Conservation (phyloP, 108 stramenopile genomes). For the Skeletonema menzelii region DNA sequence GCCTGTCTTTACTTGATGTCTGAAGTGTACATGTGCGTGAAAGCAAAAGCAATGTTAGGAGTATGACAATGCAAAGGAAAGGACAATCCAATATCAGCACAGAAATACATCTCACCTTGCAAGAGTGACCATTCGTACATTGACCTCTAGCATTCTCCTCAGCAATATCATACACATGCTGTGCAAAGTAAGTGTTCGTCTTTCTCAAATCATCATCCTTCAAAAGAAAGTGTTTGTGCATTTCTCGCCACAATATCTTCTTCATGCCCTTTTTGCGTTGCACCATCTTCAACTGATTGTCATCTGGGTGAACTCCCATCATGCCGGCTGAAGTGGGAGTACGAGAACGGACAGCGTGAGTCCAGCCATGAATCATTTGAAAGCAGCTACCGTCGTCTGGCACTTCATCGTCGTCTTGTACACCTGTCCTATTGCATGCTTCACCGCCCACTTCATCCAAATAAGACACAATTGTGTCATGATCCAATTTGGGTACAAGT, state of each 20-base stretch:
- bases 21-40: background rate
- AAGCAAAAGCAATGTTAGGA: background rate
- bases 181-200: slow-evolving; percentile 39
- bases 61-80: background rate
- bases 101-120: slow-evolving; percentile 39
- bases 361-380: slow-evolving; percentile 33
- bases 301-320: slow-evolving; percentile 51
- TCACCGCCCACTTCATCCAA: slow-evolving; percentile 8
- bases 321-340: slow-evolving; percentile 84
- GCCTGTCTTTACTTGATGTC: slow-evolving; percentile 44
- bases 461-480: slow-evolving; percentile 31
- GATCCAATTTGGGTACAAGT: slow-evolving; percentile 32
- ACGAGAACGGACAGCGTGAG: slow-evolving; percentile 66
- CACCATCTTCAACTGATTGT: slow-evolving; percentile 17
- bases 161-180: slow-evolving; percentile 56
- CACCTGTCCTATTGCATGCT: slow-evolving; percentile 20
- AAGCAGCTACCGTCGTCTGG: slow-evolving; percentile 38
- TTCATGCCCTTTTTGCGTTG: slow-evolving; percentile 26
- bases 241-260: slow-evolving; percentile 40
- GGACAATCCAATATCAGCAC: background rate
- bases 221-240: slow-evolving; percentile 44
- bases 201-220: slow-evolving; percentile 11
- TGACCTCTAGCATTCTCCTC: slow-evolving; percentile 62
- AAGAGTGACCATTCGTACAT: slow-evolving; percentile 69
- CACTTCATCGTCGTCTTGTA: slow-evolving; percentile 21